A percentile compares a stretch with the other conserved stretches of the same genome.
Evolutionary conservation across 2,329 filamentous ascomycete species (phyloP).

Genomic region (Alternaria atra): DNA sequence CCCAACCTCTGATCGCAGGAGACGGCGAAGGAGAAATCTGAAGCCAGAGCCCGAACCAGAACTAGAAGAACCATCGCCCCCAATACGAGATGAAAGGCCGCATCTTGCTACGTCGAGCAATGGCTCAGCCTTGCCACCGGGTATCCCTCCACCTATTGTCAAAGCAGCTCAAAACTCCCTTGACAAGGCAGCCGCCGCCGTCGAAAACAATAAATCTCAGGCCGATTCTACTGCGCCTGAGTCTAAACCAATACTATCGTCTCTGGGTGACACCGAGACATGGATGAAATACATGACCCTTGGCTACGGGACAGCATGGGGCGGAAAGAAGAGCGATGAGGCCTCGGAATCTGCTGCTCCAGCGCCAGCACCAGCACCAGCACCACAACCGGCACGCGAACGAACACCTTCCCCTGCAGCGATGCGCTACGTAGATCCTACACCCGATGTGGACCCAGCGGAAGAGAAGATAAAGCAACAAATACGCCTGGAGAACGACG

Average conservation of each 20-base stretch:
- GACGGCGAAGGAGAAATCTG: conserved; percentile 53
- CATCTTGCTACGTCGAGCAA: conserved; percentile 12
- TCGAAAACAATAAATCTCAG: conserved; percentile 31
- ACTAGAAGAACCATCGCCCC: conserved; percentile 6
- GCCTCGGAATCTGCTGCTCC: conserved; percentile 1
- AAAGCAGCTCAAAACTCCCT: conserved; percentile 55
- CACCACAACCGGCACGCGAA: conserved; percentile 5
- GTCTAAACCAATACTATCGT: conserved; percentile 43
- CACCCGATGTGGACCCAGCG: conserved; percentile 56
- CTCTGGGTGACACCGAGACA: conserved; percentile 56
- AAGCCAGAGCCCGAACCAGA: conserved; percentile 15
- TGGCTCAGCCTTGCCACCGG: conserved; percentile 35
- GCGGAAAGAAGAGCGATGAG: conserved; percentile 32
- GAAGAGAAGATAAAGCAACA: conserved; percentile 69
- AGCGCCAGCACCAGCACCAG: neutral
- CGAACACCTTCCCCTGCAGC: conserved; percentile 31
- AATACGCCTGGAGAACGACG: conserved; percentile 55
- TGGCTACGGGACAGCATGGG: conserved; percentile 56
- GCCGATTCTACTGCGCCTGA: conserved; percentile 27
- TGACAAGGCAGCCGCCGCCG: conserved; percentile 53
- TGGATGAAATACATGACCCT: conserved; percentile 62
- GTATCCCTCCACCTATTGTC: conserved; percentile 59
- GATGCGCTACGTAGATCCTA: conserved; percentile 50
- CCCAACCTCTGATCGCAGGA: conserved; percentile 71
- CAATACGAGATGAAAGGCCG: conserved; percentile 8